Evolutionary conservation across 768 basidiomycete species (phyloP), one percentile per base, ranked within the genome.

Genomic region (Psilocybe cubensis): DNA sequence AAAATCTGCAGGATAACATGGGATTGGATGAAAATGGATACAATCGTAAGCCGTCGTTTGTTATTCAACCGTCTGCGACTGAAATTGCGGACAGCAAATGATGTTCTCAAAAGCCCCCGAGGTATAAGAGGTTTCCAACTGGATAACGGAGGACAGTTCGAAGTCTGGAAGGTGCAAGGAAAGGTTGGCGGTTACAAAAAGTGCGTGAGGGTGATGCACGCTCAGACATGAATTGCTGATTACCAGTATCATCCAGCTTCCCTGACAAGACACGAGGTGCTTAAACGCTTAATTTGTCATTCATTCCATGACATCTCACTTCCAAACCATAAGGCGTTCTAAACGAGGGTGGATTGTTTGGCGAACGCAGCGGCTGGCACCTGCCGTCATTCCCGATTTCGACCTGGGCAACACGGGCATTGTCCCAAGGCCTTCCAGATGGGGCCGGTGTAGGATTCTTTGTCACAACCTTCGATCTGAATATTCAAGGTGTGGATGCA

Each of bases 401-500:
- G 0, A 69, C 68, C 0, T 94, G 92, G 91, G 66, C 67, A 1
- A 53, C 70, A 5, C 82, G 88, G 48, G 76, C 84, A 18, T 75
- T 91, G 6, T 73, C 80, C 1, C 62, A 76, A 20, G 89, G 89
- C 3, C 75, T 92, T n/a, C 87, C 87, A 0, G 67, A 73, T 33
- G 73, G 73, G 6, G 57, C 92, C 3, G 92, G 92, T 14, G 80
- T 92, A 25, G 92, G 92, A 8, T 92, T 93, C 74, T 94, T 92
- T 66, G 80, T 89, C 23, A 86, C 90, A 4, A 87, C 83, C 0
- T 90, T 94, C 68, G 73, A 82, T 12, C 73, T 94, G 35, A 64
- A 79, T 41, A 75, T 92, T 20, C 82, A 68, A 4, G 83, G 78
- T 17, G 70, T 83, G 17, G 92, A 93, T 64, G 80, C 84, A 2